Evolutionary conservation across 2,329 filamentous ascomycete genomes (phyloP), one percentile per base, ranked within the genome.

Genomic region (Neodidymelliopsis sp.): DNA sequence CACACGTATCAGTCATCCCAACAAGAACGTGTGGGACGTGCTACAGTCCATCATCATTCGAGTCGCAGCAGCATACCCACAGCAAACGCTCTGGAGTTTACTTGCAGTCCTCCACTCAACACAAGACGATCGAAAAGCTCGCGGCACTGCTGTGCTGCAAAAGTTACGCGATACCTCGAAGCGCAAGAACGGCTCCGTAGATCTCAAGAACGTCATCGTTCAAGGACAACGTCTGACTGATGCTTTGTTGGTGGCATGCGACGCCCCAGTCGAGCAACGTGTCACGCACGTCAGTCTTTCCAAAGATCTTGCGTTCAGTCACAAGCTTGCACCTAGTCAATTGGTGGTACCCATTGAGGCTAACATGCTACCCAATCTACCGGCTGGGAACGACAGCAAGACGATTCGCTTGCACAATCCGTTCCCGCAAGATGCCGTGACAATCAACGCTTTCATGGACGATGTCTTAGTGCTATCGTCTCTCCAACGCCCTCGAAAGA

Each of bases 401-500:
- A 85, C 83, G 4, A 75, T 86, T 65, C 87, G 85, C 37, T 75
- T 75, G 11, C 91, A 97, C 78, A 88, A 89, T 66, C 89, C 94
- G 0, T 99, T 99, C 66, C 87, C 91, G 4, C 82, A 87, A 33
- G 91, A 97, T 56, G 85, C 91, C 12, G 87, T 96, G 30, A 94
- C 90, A 0, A 93, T 99, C 47, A 80, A 81, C 28, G 80, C 79
- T 12, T 95, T 99, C 71, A 75, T 87, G 28, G 93, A 99, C 61
- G 89, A 97, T 49, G 94, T 97, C 0, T 77, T 96, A 18, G 89
- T 99, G 4, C 79, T 99, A 15, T 90, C 88, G 47, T 99, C 95
- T 2, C 81, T 99, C 3, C 93, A 96, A 49, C 92, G 94, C 60
- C 94, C 95, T 10, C 86, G 93, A 39, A 94, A 93, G 60, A 84